These are phyloP conservation scores for Cryptococcus jaspeensis DNA, from an alignment of 1,284 basidiomycete genomes.

Conservation along the genomic window DNA sequence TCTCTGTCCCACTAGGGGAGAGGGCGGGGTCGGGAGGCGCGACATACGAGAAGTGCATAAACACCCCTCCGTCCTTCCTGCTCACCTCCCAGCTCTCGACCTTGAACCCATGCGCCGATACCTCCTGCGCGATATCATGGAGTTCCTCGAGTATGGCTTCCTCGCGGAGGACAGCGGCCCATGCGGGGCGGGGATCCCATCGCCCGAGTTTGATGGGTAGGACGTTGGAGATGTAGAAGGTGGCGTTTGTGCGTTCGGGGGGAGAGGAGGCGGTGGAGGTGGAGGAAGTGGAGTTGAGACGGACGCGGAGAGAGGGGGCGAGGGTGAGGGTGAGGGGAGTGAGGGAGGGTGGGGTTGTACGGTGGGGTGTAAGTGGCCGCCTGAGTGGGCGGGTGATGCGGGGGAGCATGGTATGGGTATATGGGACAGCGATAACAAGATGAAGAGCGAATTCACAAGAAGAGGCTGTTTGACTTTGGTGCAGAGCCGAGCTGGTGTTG, in stretches of 20 bases:
- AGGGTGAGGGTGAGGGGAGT: background rate
- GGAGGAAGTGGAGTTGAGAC: background rate
- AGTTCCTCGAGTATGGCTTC: slow-evolving; percentile 48
- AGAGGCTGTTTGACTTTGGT: too few relatives aligned
- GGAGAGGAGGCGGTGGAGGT: background rate
- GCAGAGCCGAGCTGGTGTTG: too few relatives aligned
- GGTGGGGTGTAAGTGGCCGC: background rate
- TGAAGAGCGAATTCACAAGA: too few relatives aligned
- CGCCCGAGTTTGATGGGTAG: slow-evolving; percentile 45
- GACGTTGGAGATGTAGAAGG: slow-evolving; percentile 52
- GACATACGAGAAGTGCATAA: slow-evolving; percentile 72
- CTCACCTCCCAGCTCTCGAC: slow-evolving; percentile 49
- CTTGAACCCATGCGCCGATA: slow-evolving; percentile 41
- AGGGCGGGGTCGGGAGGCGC: slow-evolving; percentile 37
- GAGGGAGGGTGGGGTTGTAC: background rate
- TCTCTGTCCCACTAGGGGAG: too few relatives aligned
- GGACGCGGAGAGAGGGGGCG: background rate
- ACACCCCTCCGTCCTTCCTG: slow-evolving; percentile 62
- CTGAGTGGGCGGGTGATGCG: too few relatives aligned
- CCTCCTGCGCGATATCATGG: slow-evolving; percentile 35
- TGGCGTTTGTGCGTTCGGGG: slow-evolving; percentile 26
- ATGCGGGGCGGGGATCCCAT: slow-evolving; percentile 43
- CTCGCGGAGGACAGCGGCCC: slow-evolving; percentile 36
- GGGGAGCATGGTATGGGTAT: too few relatives aligned
- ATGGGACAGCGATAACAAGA: too few relatives aligned